Percentiles rank a stretch among this genome's conserved stretches.
phyloP scores from a whole-genome alignment of 2,329 filamentous ascomycete species.

The Trichoderma guizhouense region DNA sequence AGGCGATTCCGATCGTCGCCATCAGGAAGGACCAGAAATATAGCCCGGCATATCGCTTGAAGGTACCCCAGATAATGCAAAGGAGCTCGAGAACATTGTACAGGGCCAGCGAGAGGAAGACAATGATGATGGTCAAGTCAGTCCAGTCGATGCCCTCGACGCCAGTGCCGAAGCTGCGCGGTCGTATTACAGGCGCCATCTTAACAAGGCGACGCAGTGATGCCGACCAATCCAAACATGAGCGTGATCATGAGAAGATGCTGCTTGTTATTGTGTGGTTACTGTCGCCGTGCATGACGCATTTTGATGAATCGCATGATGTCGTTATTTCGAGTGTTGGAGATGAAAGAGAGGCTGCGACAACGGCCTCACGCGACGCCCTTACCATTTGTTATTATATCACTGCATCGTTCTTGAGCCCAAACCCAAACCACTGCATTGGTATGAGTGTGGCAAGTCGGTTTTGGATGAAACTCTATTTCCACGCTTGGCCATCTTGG shows the following conservation, averaged over 20 bases:
- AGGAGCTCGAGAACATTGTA: constrained; percentile 18
- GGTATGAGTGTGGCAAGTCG: not conserved
- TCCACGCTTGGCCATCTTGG: not conserved
- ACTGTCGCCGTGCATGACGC: not conserved
- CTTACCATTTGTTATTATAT: constrained; percentile 1
- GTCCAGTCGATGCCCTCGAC: not conserved
- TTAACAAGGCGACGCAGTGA: not conserved
- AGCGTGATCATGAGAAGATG: not conserved
- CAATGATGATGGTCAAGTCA: constrained; percentile 12
- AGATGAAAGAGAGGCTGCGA: not conserved
- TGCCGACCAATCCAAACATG: not conserved
- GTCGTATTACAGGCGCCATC: not conserved
- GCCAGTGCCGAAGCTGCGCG: constrained; percentile 6
- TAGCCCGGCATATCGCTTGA: constrained; percentile 34
- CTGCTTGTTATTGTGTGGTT: not conserved
- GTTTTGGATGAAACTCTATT: constrained; percentile 1
- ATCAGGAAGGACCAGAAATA: constrained; percentile 40
- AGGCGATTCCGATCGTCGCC: constrained; percentile 31
- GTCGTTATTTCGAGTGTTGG: not conserved
- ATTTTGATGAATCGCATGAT: not conserved
- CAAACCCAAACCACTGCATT: not conserved
- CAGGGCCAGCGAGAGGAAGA: constrained; percentile 14
- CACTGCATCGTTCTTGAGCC: not conserved
- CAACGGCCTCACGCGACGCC: not conserved
- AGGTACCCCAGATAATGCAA: constrained; percentile 45